Percentiles rank a stretch among this genome's conserved stretches.
phyloP scores from a whole-genome alignment of 495 filamentous ascomycete genomes.

The Aspergillus asperescens region DNA sequence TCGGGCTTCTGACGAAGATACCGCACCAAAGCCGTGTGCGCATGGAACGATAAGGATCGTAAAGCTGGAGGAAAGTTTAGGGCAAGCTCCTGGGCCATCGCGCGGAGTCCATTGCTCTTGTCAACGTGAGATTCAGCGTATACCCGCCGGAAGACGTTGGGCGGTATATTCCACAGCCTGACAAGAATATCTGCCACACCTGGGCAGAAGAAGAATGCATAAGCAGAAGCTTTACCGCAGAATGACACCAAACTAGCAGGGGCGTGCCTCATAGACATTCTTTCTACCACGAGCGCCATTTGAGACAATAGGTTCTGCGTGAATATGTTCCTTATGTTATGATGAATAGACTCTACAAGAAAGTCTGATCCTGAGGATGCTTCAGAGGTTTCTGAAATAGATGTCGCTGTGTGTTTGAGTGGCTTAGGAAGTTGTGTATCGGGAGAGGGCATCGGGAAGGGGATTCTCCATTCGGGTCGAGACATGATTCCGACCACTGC shows the following conservation, averaged over 20 bases:
- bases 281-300: slow-evolving; percentile 84
- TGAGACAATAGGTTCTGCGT: slow-evolving; percentile 80
- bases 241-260: slow-evolving; percentile 89
- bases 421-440: slow-evolving; percentile 25
- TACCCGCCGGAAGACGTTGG: slow-evolving; percentile 62
- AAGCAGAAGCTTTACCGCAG: slow-evolving; percentile 89
- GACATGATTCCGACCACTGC: slow-evolving; percentile 81
- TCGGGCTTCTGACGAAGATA: slow-evolving; percentile 64
- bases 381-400: slow-evolving; percentile 39
- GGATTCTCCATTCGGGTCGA: slow-evolving; percentile 82
- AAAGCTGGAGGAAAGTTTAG: slow-evolving; percentile 67
- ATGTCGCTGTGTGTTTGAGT: slow-evolving; percentile 34
- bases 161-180: slow-evolving; percentile 69
- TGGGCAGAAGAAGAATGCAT: slow-evolving; percentile 94
- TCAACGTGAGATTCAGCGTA: slow-evolving; percentile 57
- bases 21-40: slow-evolving; percentile 54
- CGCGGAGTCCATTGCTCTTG: slow-evolving; percentile 32
- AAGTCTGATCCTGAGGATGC: slow-evolving; percentile 62
- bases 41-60: slow-evolving; percentile 65
- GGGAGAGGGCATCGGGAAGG: slow-evolving; percentile 48
- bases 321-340: slow-evolving; percentile 91
- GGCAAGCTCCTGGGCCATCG: slow-evolving; percentile 52
- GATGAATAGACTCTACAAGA: slow-evolving; percentile 80
- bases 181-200: slow-evolving; percentile 84
- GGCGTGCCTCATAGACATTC: slow-evolving; percentile 83